Conservation (phyloP, 2,329 filamentous ascomycete species). For the Byssochlamys sp. region DNA sequence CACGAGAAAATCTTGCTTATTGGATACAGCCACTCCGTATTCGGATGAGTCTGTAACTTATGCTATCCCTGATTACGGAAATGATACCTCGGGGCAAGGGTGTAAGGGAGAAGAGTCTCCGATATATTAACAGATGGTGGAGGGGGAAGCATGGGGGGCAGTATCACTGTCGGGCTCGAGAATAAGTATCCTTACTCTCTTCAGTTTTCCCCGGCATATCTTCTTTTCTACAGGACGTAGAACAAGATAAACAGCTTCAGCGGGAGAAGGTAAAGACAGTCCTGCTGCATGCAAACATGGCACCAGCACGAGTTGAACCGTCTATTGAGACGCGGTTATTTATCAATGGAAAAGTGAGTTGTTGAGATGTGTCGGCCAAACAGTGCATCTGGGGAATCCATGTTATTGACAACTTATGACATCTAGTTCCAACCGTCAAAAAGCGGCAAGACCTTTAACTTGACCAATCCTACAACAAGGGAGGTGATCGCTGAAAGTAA, state of each 20-base stretch:
- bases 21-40: too few relatives aligned
- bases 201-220: not conserved
- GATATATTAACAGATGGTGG: not conserved
- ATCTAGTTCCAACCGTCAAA: conserved; percentile 9
- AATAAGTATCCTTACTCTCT: not conserved
- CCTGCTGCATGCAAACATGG: not conserved
- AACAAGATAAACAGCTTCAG: not conserved
- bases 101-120: too few relatives aligned
- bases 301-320: not conserved
- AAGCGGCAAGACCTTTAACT: conserved; percentile 9
- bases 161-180: not conserved
- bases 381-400: not conserved
- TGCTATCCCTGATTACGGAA: too few relatives aligned
- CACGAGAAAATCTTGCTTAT: too few relatives aligned
- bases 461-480: conserved; percentile 8
- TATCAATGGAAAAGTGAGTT: conserved; percentile 12
- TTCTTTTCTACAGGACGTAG: not conserved
- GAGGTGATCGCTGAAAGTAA: conserved; percentile 11
- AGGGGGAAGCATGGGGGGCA: not conserved
- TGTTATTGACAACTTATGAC: not conserved
- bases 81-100: too few relatives aligned
- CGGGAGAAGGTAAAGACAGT: not conserved
- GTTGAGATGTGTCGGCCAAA: not conserved
- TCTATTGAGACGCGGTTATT: conserved; percentile 11
- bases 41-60: too few relatives aligned